These are phyloP conservation scores for Hypoxylon sp. DNA, from an alignment of 2,329 filamentous ascomycete genomes.

Conservation along the genomic window DNA sequence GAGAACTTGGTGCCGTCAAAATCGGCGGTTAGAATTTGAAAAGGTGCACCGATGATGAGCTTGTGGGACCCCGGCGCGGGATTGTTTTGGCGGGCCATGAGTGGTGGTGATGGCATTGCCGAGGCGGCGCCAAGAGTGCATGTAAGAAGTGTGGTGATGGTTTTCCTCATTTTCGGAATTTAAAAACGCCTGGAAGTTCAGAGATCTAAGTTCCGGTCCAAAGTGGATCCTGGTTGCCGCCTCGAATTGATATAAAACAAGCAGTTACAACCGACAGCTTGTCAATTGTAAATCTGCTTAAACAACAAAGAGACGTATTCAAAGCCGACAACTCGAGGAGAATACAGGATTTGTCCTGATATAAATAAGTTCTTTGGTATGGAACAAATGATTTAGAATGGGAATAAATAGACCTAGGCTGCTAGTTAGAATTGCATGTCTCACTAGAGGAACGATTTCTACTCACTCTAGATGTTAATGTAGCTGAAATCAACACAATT, in stretches of 20 bases:
- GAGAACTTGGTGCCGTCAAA: conserved; percentile 60
- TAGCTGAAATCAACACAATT: not conserved
- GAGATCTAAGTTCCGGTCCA: conserved; percentile 2
- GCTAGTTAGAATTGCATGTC: conserved; percentile 27
- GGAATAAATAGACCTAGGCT: conserved; percentile 7
- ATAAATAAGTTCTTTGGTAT: conserved; percentile 19
- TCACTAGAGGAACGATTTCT: not conserved
- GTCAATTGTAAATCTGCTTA: conserved; percentile 1
- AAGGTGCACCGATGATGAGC: conserved; percentile 60
- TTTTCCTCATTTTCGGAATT: conserved; percentile 35
- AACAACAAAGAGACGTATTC: conserved; percentile 20
- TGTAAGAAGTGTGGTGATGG: conserved; percentile 47
- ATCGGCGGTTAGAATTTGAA: conserved; percentile 59
- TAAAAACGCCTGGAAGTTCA: conserved; percentile 6
- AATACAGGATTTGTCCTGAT: conserved; percentile 24
- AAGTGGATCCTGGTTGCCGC: conserved; percentile 7
- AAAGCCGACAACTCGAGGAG: conserved; percentile 13
- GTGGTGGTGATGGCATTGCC: conserved; percentile 41
- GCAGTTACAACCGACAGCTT: conserved; percentile 3
- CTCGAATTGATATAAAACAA: conserved; percentile 4
- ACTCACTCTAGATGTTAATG: conserved; percentile 23
- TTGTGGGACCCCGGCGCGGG: conserved; percentile 42
- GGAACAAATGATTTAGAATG: conserved; percentile 28
- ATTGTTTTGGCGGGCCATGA: conserved; percentile 35
- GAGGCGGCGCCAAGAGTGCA: conserved; percentile 47